A percentile compares a stretch with the other conserved stretches of the same genome.
phyloP scores from a whole-genome alignment of 2,329 filamentous ascomycete species.

The Tolypocladium pustulatum region DNA sequence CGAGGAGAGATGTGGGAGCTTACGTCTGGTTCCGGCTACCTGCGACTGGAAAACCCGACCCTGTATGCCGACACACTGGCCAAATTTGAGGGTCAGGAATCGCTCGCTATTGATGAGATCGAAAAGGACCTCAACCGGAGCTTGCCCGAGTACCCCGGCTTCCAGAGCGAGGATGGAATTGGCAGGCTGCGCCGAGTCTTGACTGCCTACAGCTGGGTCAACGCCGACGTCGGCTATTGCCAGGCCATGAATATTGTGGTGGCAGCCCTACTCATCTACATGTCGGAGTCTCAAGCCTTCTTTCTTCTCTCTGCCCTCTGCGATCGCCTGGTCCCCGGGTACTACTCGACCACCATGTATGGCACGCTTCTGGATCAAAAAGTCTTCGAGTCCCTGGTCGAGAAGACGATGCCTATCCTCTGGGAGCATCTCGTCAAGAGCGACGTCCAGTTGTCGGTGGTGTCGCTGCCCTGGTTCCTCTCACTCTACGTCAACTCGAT shows the following conservation, averaged over 20 bases:
- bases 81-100: constrained; percentile 77
- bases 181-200: constrained; percentile 79
- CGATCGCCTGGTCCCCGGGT: constrained; percentile 85
- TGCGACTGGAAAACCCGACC: constrained; percentile 76
- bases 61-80: constrained; percentile 75
- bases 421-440: constrained; percentile 98
- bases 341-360: constrained; percentile 99
- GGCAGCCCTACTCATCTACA: constrained; percentile 95
- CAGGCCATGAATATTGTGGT: constrained; percentile 99
- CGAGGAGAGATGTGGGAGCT: constrained; percentile 95
- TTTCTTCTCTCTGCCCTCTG: constrained; percentile 86
- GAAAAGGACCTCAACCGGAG: constrained; percentile 97
- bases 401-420: constrained; percentile 95
- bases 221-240: constrained; percentile 92
- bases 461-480: constrained; percentile 94
- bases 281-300: constrained; percentile 93
- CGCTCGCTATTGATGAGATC: constrained; percentile 95
- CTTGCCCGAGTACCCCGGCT: constrained; percentile 92
- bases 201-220: constrained; percentile 96
- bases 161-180: constrained; percentile 93
- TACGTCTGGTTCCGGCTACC: constrained; percentile 80
- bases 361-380: constrained; percentile 93
- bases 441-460: constrained; percentile 93
- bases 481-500: constrained; percentile 99
- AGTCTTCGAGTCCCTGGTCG: constrained; percentile 95